A percentile compares a stretch with the other conserved stretches of the same genome.
Conservation (phyloP, 257 asterid genomes). For the Solanum paucissectum region DNA sequence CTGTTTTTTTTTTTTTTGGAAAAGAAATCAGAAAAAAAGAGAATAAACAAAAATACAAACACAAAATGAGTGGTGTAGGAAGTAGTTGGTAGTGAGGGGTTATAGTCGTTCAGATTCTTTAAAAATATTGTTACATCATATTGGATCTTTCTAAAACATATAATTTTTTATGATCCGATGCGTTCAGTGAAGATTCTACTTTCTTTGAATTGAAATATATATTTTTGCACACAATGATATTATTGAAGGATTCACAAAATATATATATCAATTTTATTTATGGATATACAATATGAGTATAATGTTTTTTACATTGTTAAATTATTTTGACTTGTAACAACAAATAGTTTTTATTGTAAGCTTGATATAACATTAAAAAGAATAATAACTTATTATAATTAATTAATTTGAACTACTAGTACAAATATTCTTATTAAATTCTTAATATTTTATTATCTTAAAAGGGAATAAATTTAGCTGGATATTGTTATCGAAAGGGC, state of each 20-base stretch:
- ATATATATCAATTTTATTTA: not conserved
- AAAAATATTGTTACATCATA: not conserved
- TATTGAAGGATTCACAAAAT: not conserved
- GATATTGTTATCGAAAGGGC: not conserved
- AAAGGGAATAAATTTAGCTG: not conserved
- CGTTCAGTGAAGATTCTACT: not conserved
- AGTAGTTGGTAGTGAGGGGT: not conserved
- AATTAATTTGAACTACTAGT: not conserved
- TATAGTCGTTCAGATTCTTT: rapidly evolving
- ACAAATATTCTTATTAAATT: not conserved
- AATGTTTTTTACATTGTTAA: not conserved
- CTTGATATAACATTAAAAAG: not conserved
- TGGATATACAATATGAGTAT: not conserved
- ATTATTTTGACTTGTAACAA: not conserved
- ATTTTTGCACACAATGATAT: not conserved
- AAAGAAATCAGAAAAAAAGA: not conserved
- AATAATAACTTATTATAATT: not conserved
- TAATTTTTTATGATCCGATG: not conserved
- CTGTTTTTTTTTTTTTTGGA: no score
- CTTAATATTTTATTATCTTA: not conserved
- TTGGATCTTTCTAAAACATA: rapidly evolving
- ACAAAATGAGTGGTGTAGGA: not conserved
- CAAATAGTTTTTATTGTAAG: rapidly evolving
- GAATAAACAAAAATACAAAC: not conserved
- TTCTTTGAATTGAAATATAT: not conserved